Evolutionary conservation across 805 yeast genomes (phyloP), one percentile per base, ranked within the genome.

Genomic region (Grigorovia transvaalensis): DNA sequence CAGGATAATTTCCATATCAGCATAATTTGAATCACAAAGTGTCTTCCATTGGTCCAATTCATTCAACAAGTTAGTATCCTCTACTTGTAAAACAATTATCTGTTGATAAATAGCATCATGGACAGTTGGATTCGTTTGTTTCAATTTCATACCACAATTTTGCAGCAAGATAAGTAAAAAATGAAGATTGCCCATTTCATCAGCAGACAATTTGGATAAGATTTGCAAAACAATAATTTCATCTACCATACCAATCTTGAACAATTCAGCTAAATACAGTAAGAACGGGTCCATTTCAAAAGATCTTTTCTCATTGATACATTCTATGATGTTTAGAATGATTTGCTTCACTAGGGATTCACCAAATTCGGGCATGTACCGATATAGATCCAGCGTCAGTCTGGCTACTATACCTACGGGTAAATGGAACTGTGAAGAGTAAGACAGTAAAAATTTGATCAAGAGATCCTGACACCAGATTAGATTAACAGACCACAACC

Each of bases 301-400:
- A 13, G 19, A 8, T 35, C 47, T 48, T 9, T 17, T 18, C 17
- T n/a, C 15, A 30, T 44, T 70, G 64, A 71, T 82, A 0, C 75
- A 75, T 55, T 74, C 72, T 46, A 82, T 74, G 66, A 87, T 86
- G 52, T 75, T 81, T 3, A 81, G 58, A 1, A 84, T 69, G 29
- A 83, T 65, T 54, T 93, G 71, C 9, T 73, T 60, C 0, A 75
- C 63, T 35, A 85, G 55, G 4, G 83, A 63, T 51, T 76, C 76
- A 1, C 95, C 96, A 17, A 87, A 67, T 40, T 77, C 77, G 0
- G 95, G 93, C 3, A 86, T 63, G 56, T 43, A 44, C 2, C 19
- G 13, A 30, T n/a, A 12, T 12, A 48, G 83, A 79, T 5, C 85
- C 4, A 18, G 13, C 17, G 18, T 18, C 15, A 48, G 27, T 15